Evolutionary conservation across 805 yeast species (phyloP), one percentile per base, ranked within the genome.

Genomic region (Starmerella ratchasimensis): DNA sequence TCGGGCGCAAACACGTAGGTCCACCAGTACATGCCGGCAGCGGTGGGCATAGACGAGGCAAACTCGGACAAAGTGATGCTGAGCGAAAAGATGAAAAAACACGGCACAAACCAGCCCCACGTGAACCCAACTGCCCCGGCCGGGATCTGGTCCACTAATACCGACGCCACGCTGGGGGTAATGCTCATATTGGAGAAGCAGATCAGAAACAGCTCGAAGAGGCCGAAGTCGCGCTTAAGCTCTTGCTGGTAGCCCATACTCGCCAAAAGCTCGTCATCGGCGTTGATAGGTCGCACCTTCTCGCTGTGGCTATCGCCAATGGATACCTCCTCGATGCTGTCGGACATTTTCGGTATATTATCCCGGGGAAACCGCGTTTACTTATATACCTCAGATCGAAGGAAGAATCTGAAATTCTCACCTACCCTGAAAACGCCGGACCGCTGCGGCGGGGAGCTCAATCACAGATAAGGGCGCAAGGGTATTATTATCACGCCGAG

Each of bases 21-120:
- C 74, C 78, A 73, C 55, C 69, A 73, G 51, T 74, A 78, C 29
- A 77, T 59, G 10, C 84, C 84, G 37, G 84, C 84, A 19, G 79
- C 70, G 0, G 84, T 77, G 26, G 86, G 84, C 46, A 74, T 68
- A 2, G 81, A 68, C 25, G 76, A 67, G 1, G 77, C 80, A 46
- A 75, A 55, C 48, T 75, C 77, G 3, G 80, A 65, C 73, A 78
- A 70, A 9, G 76, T 63, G 5, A 67, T 44, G 17, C 81, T 82
- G 18, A 73, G 65, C 8, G 63, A 51, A 31, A 75, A 51, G 38
- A 76, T 73, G 48, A 73, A 71, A 10, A 63, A 41, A 8, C 74
- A 66, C 22, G 80, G 66, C 13, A 71, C 50, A 31, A 73, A 56
- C 86, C 86, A 78, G 33, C 82, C 80, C 84, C 84, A 78, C 3